Conservation (phyloP, 805 yeast genomes). For the Hanseniaspora thailandica region DNA sequence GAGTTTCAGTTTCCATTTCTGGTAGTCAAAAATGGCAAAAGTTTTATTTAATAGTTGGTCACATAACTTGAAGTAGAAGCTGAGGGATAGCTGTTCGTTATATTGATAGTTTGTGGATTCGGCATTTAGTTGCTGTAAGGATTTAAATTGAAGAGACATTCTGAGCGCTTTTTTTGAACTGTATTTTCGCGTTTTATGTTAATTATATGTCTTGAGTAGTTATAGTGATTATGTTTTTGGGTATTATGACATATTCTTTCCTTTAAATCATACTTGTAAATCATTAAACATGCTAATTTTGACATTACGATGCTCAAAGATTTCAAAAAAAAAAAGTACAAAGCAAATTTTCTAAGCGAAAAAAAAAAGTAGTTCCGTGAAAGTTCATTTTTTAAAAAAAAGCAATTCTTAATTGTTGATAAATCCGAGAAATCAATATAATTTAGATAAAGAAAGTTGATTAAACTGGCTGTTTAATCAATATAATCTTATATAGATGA, state of each 20-base stretch:
- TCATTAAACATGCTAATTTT: too few species aligned
- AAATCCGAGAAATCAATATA: background rate
- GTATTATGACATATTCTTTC: too few species aligned
- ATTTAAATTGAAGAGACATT: conserved; percentile 4
- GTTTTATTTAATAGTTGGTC: conserved; percentile 37
- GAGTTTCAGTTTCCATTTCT: conserved; percentile 9
- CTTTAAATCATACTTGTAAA: too few species aligned
- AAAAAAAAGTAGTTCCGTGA: background rate
- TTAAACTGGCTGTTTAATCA: background rate
- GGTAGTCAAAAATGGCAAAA: conserved; percentile 23
- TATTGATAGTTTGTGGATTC: conserved; percentile 46
- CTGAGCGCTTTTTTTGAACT: background rate
- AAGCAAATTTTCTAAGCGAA: background rate
- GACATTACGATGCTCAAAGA: background rate
- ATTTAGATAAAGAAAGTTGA: background rate
- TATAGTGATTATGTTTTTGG: too few species aligned
- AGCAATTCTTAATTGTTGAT: background rate
- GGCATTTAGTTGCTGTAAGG: conserved; percentile 25
- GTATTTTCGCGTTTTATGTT: too few species aligned
- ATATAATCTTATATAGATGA: background rate
- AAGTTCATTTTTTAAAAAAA: background rate
- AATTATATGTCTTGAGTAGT: too few species aligned
- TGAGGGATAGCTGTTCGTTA: conserved; percentile 39
- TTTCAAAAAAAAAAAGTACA: background rate
- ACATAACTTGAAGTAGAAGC: conserved; percentile 43